These are phyloP conservation scores for Rhytidhysteron rufulum DNA, from an alignment of 2,329 filamentous ascomycete genomes.

Conservation along the genomic window DNA sequence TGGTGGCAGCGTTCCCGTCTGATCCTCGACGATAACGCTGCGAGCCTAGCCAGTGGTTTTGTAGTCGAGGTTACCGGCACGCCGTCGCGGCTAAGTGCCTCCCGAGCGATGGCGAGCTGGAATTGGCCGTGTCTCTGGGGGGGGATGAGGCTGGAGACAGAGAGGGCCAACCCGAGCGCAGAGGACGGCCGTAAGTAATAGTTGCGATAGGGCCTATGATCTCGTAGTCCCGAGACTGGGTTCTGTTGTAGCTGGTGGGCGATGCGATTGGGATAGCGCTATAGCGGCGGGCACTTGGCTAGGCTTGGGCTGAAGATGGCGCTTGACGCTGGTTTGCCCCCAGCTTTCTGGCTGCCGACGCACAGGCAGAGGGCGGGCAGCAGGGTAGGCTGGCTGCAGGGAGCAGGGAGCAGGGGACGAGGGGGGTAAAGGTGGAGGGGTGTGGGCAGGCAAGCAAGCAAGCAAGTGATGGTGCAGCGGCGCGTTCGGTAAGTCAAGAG, in stretches of 20 bases:
- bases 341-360: neutral
- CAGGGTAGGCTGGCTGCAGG: slow-evolving; percentile 1
- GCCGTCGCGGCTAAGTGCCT: slow-evolving; percentile 6
- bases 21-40: slow-evolving; percentile 6
- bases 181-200: neutral
- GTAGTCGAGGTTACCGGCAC: neutral
- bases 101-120: neutral
- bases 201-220: neutral
- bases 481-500: neutral
- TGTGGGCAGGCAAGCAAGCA: neutral
- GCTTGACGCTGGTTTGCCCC: slow-evolving; percentile 2
- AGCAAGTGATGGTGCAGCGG: slow-evolving; percentile 1
- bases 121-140: neutral
- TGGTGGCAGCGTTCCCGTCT: slow-evolving; percentile 5
- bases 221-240: neutral
- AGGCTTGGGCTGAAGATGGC: slow-evolving; percentile 1
- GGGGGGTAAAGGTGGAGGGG: no score
- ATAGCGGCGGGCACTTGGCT: slow-evolving; percentile 3
- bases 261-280: no score
- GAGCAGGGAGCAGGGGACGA: neutral
- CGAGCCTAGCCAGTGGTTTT: slow-evolving; percentile 7
- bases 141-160: neutral
- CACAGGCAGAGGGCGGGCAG: no score
- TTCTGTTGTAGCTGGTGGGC: no score
- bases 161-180: neutral